These are phyloP conservation scores for Citrus hindsii DNA, from an alignment of 345 rosid genomes.

Conservation along the genomic window DNA sequence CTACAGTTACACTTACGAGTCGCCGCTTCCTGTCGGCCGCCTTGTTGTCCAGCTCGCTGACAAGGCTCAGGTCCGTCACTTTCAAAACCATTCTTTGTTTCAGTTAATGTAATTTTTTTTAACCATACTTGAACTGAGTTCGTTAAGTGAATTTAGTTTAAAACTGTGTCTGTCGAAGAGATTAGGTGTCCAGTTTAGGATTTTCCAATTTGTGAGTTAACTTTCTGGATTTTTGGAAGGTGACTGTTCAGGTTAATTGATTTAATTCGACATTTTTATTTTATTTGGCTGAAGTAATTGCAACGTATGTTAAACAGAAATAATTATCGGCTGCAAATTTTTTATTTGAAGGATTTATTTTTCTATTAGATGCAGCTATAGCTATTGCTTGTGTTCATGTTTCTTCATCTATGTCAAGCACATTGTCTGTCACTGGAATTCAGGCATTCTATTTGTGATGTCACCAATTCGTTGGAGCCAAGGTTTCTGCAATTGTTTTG, in stretches of 20 bases:
- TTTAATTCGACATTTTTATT: neutral
- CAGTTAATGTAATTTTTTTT: neutral
- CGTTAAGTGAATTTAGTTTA: neutral
- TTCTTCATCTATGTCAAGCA: neutral
- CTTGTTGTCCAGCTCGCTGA: conserved; percentile 96
- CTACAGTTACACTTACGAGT: conserved; percentile 79
- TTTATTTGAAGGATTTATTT: neutral
- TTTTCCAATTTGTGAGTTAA: neutral
- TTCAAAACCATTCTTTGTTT: neutral
- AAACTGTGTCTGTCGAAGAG: neutral
- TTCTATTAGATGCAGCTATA: neutral
- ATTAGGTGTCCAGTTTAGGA: neutral
- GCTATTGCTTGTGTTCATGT: neutral
- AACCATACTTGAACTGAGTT: neutral
- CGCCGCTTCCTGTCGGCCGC: conserved; percentile 96
- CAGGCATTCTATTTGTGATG: neutral
- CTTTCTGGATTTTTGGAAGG: neutral
- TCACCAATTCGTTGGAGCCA: neutral
- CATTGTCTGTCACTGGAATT: neutral
- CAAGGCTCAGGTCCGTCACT: conserved; percentile 78
- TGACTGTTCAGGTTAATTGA: neutral
- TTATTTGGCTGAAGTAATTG: neutral
- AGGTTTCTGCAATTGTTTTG: neutral
- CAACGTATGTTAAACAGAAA: neutral
- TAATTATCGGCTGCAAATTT: too few relatives aligned